Base-by-base conservation (phyloP, 257 asterid species). In the Ophiorrhiza pumila region DNA sequence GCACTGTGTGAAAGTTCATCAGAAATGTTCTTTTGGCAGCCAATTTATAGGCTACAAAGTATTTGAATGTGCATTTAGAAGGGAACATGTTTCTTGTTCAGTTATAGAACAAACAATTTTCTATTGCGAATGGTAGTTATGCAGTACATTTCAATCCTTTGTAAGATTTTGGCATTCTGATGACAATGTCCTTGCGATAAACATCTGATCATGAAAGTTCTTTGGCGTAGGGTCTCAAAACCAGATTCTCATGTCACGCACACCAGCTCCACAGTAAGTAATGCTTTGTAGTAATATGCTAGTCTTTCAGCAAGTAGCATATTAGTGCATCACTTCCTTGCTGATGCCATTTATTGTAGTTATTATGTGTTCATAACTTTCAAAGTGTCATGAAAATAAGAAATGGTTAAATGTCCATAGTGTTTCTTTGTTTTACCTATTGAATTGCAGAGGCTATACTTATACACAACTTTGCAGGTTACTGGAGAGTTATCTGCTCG, bases 211-310 rank as follows among this genome's bases (percentile, higher is more conserved):
- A 23, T 4, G 50, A 43, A 72, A n/a, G 45, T 65, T 66, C 42
- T 27, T 41, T 50, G 31, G 73, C 84, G 81, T 88, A 95, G 99
- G 42, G 99, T 95, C 69, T 92, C 98, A 9, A 87, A 86, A 77
- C 77, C 95, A 63, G 99, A 95, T 85, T 95, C 99, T 80, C 99
- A 95, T 82, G 99, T 95, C 87, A 95, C 90, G 99, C 99, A 95
- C 86, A 87, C 92, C 83, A 95, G 99, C 80, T 95, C 98, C 56
- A 94, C 98, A 10, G 97, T 94, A 84, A 61, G 96, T 86, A 57
- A 68, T 63, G 50, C 45, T 68, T 73, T 42, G 22, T 69, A 60
- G 27, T 31, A 11, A 34, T 75, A 13, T 62, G 20, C 11, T 62
- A 47, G 17, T 70, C 25, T n/a, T 23, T 23, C 45, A 34, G n/a